These are phyloP conservation scores for Mrakia blollopis DNA, from an alignment of 768 basidiomycete genomes.

Conservation along the genomic window DNA sequence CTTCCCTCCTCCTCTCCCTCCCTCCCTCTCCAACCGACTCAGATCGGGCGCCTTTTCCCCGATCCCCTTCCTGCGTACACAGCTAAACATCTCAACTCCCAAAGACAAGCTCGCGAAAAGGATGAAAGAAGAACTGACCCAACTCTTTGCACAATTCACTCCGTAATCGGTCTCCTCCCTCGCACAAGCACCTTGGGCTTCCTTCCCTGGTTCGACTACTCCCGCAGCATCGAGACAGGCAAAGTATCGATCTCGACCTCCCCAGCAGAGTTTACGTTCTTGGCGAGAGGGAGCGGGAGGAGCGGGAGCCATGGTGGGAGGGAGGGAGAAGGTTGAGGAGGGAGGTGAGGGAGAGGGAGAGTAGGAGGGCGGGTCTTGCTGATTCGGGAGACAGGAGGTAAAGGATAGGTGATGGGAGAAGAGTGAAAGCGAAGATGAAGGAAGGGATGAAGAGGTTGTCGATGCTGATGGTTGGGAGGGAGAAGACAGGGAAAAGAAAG, in stretches of 20 bases:
- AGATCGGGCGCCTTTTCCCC: too few relatives aligned
- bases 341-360: neutral
- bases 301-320: conserved; percentile 29
- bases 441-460: too few relatives aligned
- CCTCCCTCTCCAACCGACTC: neutral
- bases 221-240: conserved; percentile 66
- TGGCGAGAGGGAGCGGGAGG: conserved; percentile 50
- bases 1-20: neutral
- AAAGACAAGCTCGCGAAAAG: too few relatives aligned
- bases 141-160: conserved; percentile 74
- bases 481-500: neutral
- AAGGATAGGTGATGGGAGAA: neutral
- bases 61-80: too few relatives aligned
- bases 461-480: neutral
- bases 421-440: neutral
- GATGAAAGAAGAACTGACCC: conserved; percentile 49
- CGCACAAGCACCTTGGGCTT: conserved; percentile 54
- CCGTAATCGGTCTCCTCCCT: conserved; percentile 60
- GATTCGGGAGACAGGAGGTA: too few relatives aligned
- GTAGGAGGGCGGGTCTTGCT: neutral
- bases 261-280: conserved; percentile 81
- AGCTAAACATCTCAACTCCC: neutral
- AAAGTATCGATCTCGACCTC: conserved; percentile 75
- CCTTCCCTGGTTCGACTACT: conserved; percentile 72
- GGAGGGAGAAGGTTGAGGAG: neutral